Percentiles rank a stretch among this genome's conserved stretches.
Evolutionary conservation across 306 rosid genomes (phyloP).

Genomic region (Sesbania bispinosa): DNA sequence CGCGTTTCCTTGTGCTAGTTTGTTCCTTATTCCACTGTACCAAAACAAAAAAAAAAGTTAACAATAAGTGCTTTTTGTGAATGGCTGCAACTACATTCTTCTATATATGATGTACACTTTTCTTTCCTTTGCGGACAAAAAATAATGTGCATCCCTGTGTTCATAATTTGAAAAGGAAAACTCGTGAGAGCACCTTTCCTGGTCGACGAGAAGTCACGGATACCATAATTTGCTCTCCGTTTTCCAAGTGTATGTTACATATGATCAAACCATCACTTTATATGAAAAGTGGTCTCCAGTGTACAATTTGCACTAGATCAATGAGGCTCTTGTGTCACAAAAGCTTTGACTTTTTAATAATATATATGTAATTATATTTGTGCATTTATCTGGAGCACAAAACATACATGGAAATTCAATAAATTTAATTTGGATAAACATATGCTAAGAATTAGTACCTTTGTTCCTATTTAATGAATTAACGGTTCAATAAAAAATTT

Average conservation of each 20-base stretch:
- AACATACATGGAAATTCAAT: neutral
- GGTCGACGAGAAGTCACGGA: neutral
- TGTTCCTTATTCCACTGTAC: too few relatives aligned
- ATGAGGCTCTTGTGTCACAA: too few relatives aligned
- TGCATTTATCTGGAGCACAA: neutral
- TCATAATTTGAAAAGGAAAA: slow-evolving; percentile 18
- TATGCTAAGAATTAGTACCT: too few relatives aligned
- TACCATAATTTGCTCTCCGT: neutral
- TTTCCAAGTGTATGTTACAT: neutral
- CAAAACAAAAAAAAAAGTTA: too few relatives aligned
- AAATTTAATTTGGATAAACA: neutral
- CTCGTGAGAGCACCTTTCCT: slow-evolving; percentile 19
- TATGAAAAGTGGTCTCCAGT: neutral
- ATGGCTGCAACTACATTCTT: neutral
- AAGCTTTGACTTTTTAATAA: neutral
- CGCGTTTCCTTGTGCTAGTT: too few relatives aligned
- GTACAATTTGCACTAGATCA: too few relatives aligned
- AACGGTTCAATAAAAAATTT: too few relatives aligned
- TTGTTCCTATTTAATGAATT: too few relatives aligned
- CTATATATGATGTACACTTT: neutral
- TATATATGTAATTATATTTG: neutral
- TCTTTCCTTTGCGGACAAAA: neutral
- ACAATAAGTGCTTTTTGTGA: neutral
- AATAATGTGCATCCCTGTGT: neutral
- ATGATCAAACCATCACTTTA: slow-evolving; percentile 2